Percentiles rank a stretch among this genome's conserved stretches.
phyloP scores from a whole-genome alignment of 257 asterid genomes.

The Solanum corneliomulleri region DNA sequence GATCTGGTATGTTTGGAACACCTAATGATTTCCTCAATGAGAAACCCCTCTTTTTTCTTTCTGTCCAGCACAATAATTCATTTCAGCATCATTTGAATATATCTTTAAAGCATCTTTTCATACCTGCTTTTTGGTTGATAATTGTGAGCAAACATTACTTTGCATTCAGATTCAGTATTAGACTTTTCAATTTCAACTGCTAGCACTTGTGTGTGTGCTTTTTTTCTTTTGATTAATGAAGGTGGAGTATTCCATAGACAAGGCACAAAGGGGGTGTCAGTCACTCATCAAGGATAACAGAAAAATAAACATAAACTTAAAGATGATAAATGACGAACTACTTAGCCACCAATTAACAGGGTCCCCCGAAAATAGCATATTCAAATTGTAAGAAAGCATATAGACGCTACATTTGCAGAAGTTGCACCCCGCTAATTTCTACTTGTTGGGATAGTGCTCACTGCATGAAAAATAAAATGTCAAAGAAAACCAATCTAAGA shows the following conservation, averaged over 20 bases:
- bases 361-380: background rate
- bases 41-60: background rate
- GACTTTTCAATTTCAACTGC: background rate
- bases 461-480: background rate
- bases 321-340: background rate
- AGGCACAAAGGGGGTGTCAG: background rate
- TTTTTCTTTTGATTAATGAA: background rate
- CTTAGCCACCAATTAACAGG: background rate
- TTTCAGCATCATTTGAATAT: background rate
- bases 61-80: background rate
- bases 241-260: background rate
- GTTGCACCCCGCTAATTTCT: background rate
- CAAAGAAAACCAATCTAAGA: background rate
- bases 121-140: background rate
- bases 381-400: background rate
- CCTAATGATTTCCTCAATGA: background rate
- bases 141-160: background rate
- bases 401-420: background rate
- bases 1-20: conserved; percentile 44
- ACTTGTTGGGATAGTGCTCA: background rate
- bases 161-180: background rate
- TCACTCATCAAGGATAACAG: background rate
- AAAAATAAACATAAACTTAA: background rate
- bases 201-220: background rate
- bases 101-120: background rate